Evolutionary conservation across 78 protist species (phyloP).

Genomic region (Dictyostelium capitatum): DNA sequence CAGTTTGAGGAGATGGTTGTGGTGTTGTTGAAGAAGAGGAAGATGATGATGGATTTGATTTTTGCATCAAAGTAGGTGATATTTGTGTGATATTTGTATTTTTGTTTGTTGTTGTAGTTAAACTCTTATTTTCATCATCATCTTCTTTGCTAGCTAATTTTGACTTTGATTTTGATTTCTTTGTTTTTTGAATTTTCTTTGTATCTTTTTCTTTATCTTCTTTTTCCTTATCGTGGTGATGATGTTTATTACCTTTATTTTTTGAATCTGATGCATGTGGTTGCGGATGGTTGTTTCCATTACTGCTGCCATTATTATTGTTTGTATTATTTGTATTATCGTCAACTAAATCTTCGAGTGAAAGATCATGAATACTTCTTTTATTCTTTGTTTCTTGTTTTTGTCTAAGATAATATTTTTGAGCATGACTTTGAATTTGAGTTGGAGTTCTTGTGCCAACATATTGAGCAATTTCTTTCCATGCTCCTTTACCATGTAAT

Average conservation of each 20-base stretch:
- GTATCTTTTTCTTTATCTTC: not conserved
- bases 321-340: not conserved
- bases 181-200: not conserved
- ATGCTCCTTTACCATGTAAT: constrained; percentile 82
- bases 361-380: constrained; percentile 83
- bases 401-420: constrained; percentile 87
- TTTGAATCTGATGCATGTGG: not conserved
- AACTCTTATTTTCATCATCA: not conserved
- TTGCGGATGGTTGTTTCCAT: not conserved
- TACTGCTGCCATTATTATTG: not conserved
- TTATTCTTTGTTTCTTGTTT: constrained; percentile 83
- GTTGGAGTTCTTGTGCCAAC: constrained; percentile 85
- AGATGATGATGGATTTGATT: not conserved
- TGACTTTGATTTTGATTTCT: constrained; percentile 7
- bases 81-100: not conserved
- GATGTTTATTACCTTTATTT: not conserved
- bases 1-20: not conserved
- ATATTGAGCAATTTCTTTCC: constrained; percentile 83
- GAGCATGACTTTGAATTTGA: constrained; percentile 90
- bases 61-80: not conserved
- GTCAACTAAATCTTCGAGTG: constrained; percentile 69
- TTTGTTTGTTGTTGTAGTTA: constrained; percentile 1
- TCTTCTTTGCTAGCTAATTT: not conserved
- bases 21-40: not conserved
- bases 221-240: no score